phyloP scores from a whole-genome alignment of 2,329 filamentous ascomycete species.

The Escovopsis sp. region DNA sequence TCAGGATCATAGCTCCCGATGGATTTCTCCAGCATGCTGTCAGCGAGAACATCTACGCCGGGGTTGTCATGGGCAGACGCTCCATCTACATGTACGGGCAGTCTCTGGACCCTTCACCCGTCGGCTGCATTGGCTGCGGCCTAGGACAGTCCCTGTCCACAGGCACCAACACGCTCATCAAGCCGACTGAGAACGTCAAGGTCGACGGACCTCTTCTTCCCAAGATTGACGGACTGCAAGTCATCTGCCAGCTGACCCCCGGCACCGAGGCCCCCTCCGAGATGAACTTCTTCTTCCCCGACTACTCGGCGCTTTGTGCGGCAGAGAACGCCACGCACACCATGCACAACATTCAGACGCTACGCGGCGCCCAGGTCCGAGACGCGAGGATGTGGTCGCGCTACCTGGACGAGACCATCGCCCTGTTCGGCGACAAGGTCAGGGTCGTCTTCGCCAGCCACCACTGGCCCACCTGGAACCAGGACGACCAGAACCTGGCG shows the following conservation, averaged over 20 bases:
- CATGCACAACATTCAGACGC: conserved; percentile 27
- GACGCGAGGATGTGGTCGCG: conserved; percentile 25
- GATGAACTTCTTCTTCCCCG: conserved; percentile 26
- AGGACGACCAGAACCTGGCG: conserved; percentile 8
- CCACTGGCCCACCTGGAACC: conserved; percentile 28
- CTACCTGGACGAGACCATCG: conserved; percentile 22
- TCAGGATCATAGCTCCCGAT: conserved; percentile 19
- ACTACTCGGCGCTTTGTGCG: conserved; percentile 21
- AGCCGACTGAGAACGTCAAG: conserved; percentile 19
- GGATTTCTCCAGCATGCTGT: conserved; percentile 24
- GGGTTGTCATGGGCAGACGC: conserved; percentile 23
- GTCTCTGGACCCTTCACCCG: conserved; percentile 13
- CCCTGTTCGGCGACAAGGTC: conserved; percentile 16
- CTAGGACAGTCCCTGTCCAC: conserved; percentile 19
- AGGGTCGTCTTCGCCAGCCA: conserved; percentile 24
- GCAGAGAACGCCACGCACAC: conserved; percentile 24
- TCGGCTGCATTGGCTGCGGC: conserved; percentile 23
- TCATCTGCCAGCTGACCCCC: conserved; percentile 26
- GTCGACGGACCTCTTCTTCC: conserved; percentile 15
- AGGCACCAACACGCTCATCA: conserved; percentile 18
- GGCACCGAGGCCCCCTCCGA: conserved; percentile 28
- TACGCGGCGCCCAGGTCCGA: conserved; percentile 25
- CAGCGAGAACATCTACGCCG: conserved; percentile 24
- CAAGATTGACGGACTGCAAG: conserved; percentile 20
- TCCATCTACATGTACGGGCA: conserved; percentile 26